These are phyloP conservation scores for Aspergillus fijiensis DNA, from an alignment of 2,329 filamentous ascomycete genomes.

Conservation along the genomic window DNA sequence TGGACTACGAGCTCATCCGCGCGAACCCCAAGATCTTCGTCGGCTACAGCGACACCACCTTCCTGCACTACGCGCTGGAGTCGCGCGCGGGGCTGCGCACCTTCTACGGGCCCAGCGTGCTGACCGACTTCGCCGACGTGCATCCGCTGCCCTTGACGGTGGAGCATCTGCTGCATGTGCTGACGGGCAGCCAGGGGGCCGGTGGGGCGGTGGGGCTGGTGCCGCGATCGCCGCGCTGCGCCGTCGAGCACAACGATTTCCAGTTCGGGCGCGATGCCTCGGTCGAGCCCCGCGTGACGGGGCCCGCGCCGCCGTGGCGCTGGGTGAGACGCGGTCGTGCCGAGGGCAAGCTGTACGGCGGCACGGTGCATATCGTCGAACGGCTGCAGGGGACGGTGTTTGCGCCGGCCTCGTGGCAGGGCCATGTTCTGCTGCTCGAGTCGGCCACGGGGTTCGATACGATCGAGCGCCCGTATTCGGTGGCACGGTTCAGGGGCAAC, in stretches of 20 bases:
- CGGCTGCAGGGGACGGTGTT: conserved; percentile 21
- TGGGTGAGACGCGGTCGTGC: background rate
- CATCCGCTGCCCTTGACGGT: conserved; percentile 7
- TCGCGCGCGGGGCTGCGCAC: conserved; percentile 3
- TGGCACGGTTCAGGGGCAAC: conserved; percentile 17
- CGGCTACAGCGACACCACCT: conserved; percentile 33
- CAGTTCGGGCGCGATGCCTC: background rate
- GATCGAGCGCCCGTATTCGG: background rate
- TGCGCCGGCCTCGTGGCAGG: conserved; percentile 23
- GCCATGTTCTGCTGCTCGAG: conserved; percentile 36
- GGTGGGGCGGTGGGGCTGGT: background rate
- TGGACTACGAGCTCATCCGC: conserved; percentile 30
- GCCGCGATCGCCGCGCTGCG: background rate
- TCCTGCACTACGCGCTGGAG: conserved; percentile 21
- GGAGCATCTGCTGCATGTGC: conserved; percentile 8
- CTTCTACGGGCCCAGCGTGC: conserved; percentile 31
- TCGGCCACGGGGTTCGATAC: conserved; percentile 28
- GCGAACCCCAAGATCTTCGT: conserved; percentile 34
- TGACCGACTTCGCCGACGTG: conserved; percentile 27
- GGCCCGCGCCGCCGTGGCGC: background rate
- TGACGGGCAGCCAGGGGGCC: background rate
- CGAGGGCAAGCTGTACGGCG: conserved; percentile 41
- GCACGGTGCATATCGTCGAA: conserved; percentile 12
- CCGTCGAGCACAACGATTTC: background rate
- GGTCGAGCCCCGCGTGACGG: background rate